These are phyloP conservation scores for Mucor velutinosus DNA, from an alignment of 371 early-diverging fungal species.

Conservation along the genomic window DNA sequence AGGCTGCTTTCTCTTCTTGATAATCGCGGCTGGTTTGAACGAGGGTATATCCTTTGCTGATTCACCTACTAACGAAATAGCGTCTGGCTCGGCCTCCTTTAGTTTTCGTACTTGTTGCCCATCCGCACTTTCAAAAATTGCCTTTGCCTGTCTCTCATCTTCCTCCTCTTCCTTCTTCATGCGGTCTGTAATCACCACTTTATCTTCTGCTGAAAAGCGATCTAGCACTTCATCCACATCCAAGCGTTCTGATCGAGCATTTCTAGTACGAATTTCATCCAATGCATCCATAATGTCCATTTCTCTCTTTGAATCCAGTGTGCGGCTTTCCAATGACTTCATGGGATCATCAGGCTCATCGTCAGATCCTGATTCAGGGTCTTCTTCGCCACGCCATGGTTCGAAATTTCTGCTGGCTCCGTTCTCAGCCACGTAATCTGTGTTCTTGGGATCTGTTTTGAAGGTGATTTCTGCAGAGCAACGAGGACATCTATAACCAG, in stretches of 20 bases:
- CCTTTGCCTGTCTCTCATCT: constrained; percentile 65
- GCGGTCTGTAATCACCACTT: constrained; percentile 31
- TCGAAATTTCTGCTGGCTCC: constrained; percentile 96
- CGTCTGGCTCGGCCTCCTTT: constrained; percentile 51
- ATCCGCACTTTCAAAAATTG: constrained; percentile 69
- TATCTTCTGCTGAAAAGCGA: constrained; percentile 51
- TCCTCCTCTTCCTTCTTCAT: constrained; percentile 66
- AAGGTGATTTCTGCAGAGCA: constrained; percentile 97
- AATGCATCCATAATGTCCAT: constrained; percentile 96
- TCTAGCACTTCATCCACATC: constrained; percentile 65
- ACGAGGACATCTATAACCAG: constrained; percentile 74
- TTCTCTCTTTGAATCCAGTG: constrained; percentile 90
- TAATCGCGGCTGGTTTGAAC: constrained; percentile 36
- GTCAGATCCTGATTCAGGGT: constrained; percentile 57
- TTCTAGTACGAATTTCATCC: constrained; percentile 91
- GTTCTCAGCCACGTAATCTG: constrained; percentile 93
- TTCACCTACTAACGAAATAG: constrained; percentile 46
- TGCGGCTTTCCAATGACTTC: constrained; percentile 92
- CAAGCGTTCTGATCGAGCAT: constrained; percentile 82
- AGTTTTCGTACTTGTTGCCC: constrained; percentile 75
- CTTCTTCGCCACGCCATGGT: constrained; percentile 88
- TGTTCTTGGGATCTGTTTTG: constrained; percentile 97
- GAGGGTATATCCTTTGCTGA: constrained; percentile 38
- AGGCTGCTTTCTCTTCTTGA: constrained; percentile 24
- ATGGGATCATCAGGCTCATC: constrained; percentile 89